These are phyloP conservation scores for Posidonia australis DNA, from an alignment of 106 monocot species.

Conservation along the genomic window DNA sequence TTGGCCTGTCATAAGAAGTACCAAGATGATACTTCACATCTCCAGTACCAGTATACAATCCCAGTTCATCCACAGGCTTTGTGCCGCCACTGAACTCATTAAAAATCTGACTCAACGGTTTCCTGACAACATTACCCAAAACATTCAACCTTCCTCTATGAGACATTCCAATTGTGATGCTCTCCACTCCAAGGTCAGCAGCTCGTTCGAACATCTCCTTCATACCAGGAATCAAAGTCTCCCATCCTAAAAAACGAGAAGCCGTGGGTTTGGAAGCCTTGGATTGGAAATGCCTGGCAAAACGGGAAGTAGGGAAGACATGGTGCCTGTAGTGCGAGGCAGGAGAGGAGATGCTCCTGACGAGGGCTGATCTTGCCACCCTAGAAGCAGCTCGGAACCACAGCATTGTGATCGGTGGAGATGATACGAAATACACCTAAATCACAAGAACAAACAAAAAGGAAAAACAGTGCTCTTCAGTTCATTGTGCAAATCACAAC, in stretches of 20 bases:
- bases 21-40: conserved; percentile 85
- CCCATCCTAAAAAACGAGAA: conserved; percentile 68
- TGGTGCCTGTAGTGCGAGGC: conserved; percentile 3
- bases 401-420: conserved; percentile 22
- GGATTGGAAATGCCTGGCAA: conserved; percentile 32
- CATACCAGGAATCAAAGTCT: conserved; percentile 75
- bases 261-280: conserved; percentile 24
- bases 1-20: too few species aligned
- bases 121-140: too few species aligned
- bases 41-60: conserved; percentile 64
- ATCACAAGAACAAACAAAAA: too few species aligned
- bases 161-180: conserved; percentile 59
- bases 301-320: not conserved
- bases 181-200: conserved; percentile 58
- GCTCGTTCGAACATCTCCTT: conserved; percentile 81
- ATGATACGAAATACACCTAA: too few species aligned
- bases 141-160: too few species aligned
- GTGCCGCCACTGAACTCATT: conserved; percentile 65
- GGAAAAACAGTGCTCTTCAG: too few species aligned
- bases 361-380: conserved; percentile 9
- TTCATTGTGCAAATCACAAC: too few species aligned
- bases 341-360: conserved; percentile 21
- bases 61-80: conserved; percentile 38
- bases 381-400: conserved; percentile 27
- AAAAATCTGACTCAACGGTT: conserved; percentile 63